Evolutionary conservation across 176 grass and related monocot genomes (phyloP).

Genomic region (Tillandsia fasciculata): DNA sequence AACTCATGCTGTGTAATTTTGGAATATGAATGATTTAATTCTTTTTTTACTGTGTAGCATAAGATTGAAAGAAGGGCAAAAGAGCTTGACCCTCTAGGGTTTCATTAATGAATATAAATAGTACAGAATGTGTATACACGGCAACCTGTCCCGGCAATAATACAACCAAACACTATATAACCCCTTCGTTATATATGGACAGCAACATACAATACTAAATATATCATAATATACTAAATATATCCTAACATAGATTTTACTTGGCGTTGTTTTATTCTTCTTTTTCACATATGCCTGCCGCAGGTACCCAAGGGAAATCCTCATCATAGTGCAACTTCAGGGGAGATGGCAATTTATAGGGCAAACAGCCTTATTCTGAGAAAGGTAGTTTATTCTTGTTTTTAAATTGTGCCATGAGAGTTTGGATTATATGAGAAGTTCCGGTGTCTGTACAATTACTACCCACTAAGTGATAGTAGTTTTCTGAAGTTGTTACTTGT

Average conservation of each 20-base stretch:
- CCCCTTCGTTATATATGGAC: constrained; percentile 3
- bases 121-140: too few relatives aligned
- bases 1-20: too few relatives aligned
- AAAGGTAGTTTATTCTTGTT: constrained; percentile 39
- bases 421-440: not conserved
- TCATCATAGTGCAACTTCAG: constrained; percentile 90
- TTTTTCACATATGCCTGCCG: constrained; percentile 10
- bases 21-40: too few relatives aligned
- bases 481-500: not conserved
- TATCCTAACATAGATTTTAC: not conserved
- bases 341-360: constrained; percentile 93
- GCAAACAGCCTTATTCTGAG: constrained; percentile 78
- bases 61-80: too few relatives aligned
- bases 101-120: not conserved
- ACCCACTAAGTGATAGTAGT: not conserved
- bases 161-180: not conserved
- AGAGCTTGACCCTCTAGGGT: too few relatives aligned
- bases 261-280: not conserved
- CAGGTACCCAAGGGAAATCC: constrained; percentile 95
- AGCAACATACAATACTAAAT: too few relatives aligned
- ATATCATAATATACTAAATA: too few relatives aligned
- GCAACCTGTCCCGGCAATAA: too few relatives aligned
- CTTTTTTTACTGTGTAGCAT: too few relatives aligned
- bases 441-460: too few relatives aligned
- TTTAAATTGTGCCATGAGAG: not conserved